Conservation (phyloP, 805 yeast species). For the Ogataea populi-albae region DNA sequence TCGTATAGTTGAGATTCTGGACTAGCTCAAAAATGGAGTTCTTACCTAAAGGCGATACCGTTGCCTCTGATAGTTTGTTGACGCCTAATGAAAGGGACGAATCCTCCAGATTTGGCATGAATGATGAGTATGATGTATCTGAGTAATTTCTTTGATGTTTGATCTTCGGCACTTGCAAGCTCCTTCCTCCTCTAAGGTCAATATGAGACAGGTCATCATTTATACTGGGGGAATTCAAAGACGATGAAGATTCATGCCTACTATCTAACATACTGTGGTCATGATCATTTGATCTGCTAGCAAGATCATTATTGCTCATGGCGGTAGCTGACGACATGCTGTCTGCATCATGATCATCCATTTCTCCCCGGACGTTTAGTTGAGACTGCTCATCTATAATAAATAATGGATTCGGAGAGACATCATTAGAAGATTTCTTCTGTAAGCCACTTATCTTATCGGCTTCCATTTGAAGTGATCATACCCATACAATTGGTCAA, state of each 20-base stretch:
- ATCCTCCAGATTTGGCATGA: constrained; percentile 34
- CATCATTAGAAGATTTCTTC: not conserved
- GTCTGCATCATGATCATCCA: constrained; percentile 2
- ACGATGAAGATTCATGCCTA: constrained; percentile 7
- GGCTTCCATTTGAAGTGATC: no score
- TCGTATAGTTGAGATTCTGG: constrained; percentile 49
- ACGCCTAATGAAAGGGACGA: constrained; percentile 37
- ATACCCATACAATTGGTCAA: no score
- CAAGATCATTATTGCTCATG: not conserved
- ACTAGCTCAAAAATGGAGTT: constrained; percentile 78
- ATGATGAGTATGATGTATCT: constrained; percentile 25
- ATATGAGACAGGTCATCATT: constrained; percentile 15
- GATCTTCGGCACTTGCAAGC: constrained; percentile 4
- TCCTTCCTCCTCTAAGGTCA: constrained; percentile 3
- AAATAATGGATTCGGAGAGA: constrained; percentile 5
- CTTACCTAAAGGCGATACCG: constrained; percentile 59
- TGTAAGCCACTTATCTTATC: not conserved
- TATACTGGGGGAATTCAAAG: constrained; percentile 15
- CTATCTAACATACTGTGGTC: constrained; percentile 4
- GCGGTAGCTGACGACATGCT: not conserved
- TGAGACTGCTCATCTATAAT: constrained; percentile 11
- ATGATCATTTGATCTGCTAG: not conserved
- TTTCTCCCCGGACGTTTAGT: constrained; percentile 4
- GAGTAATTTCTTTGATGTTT: constrained; percentile 24
- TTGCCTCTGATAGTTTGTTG: constrained; percentile 37